Percentiles rank a stretch among this genome's conserved stretches.
These are phyloP conservation scores for Dactylorhiza incarnata DNA, from an alignment of 106 monocot species.

Conservation along the genomic window DNA sequence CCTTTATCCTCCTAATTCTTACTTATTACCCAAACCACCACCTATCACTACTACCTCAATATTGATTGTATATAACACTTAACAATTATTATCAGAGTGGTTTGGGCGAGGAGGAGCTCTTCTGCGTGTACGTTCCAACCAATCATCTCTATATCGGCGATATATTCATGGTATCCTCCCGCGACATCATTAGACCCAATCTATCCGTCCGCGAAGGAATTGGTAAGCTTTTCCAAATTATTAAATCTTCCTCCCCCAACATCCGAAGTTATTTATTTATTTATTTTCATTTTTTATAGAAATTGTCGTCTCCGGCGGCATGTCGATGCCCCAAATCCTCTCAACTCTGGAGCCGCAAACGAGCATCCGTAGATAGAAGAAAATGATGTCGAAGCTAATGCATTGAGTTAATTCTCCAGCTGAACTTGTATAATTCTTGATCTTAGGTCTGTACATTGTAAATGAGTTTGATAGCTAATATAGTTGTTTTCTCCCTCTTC, in stretches of 20 bases:
- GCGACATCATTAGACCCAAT: conserved; percentile 76
- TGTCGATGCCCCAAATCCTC: conserved; percentile 76
- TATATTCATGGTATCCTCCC: conserved; percentile 58
- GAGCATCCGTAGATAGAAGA: conserved; percentile 35
- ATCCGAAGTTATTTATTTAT: background rate
- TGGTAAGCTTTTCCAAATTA: conserved; percentile 22
- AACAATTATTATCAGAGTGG: conserved; percentile 31
- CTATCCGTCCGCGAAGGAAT: conserved; percentile 91
- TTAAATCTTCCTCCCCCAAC: background rate
- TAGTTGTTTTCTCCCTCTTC: background rate
- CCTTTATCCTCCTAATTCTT: no score
- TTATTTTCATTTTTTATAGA: conserved; percentile 22
- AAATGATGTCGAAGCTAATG: conserved; percentile 36
- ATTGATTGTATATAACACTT: background rate
- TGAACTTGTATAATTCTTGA: background rate
- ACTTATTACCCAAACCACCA: no score
- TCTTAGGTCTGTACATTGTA: conserved; percentile 15
- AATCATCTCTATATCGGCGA: conserved; percentile 88
- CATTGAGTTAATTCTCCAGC: background rate
- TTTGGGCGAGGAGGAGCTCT: conserved; percentile 73
- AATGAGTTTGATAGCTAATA: background rate
- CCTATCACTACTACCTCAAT: background rate
- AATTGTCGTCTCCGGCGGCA: conserved; percentile 71
- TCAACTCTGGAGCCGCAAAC: conserved; percentile 39
- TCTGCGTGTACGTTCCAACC: conserved; percentile 82